Evolutionary conservation across 176 grass and related monocot species (phyloP).

Genomic region (Avena eriantha): DNA sequence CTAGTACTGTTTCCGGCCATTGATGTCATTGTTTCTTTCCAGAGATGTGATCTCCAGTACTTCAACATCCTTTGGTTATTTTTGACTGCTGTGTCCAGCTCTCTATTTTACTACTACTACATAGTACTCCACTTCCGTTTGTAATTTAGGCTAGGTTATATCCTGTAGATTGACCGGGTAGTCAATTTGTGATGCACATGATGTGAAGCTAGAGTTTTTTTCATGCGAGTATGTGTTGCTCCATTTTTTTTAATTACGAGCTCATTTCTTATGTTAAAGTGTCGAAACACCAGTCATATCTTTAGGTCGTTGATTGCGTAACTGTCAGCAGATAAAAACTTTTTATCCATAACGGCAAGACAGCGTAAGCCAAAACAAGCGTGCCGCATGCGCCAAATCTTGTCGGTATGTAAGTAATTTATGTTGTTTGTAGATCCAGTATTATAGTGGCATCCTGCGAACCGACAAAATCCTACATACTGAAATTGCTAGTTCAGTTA

Average conservation of each 20-base stretch:
- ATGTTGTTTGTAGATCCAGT: neutral
- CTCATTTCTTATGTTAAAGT: neutral
- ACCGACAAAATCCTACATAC: neutral
- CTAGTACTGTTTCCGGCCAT: neutral
- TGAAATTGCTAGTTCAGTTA: neutral
- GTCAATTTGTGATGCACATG: slow-evolving; percentile 16
- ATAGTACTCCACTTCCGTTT: neutral
- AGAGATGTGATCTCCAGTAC: neutral
- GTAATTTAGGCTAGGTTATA: neutral
- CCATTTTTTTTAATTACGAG: neutral
- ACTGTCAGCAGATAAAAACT: neutral
- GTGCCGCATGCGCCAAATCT: neutral
- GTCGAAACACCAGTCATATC: neutral
- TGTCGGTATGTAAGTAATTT: neutral
- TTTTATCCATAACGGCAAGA: slow-evolving; percentile 4
- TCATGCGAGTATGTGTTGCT: neutral
- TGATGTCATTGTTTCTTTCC: neutral
- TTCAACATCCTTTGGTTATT: neutral
- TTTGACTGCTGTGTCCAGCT: neutral
- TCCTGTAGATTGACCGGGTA: neutral
- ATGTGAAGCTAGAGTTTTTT: neutral
- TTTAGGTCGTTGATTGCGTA: neutral
- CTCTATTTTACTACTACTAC: neutral
- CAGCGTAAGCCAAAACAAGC: neutral
- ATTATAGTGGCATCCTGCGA: neutral